Evolutionary conservation across 225 moss, liverwort and hornwort species (phyloP).

Genomic region (Ulota crispa): DNA sequence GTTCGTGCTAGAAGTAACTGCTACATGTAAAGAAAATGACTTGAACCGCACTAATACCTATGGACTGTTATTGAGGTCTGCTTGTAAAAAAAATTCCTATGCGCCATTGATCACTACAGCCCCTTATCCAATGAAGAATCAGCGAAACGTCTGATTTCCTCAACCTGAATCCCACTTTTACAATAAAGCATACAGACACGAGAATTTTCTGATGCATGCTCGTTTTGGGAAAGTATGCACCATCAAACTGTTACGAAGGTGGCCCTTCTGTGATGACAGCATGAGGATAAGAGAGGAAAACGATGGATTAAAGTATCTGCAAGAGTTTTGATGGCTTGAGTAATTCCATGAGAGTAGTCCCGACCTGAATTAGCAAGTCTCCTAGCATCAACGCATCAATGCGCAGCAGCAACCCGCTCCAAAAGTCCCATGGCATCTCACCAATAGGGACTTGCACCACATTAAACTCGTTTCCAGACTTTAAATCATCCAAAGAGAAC

Average conservation of each 20-base stretch:
- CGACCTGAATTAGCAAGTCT: slow-evolving; percentile 63
- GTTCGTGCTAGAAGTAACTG: background rate
- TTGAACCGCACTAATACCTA: background rate
- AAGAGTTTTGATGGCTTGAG: background rate
- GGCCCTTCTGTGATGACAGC: background rate
- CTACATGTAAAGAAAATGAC: background rate
- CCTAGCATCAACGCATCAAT: slow-evolving; percentile 75
- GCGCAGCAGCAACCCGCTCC: slow-evolving; percentile 75
- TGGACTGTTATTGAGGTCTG: background rate
- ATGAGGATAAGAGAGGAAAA: background rate
- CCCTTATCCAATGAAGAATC: background rate
- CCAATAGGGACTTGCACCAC: slow-evolving; percentile 67
- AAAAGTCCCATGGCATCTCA: slow-evolving; percentile 94
- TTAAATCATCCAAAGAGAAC: slow-evolving; percentile 63
- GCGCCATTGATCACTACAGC: background rate
- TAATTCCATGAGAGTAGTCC: slow-evolving; percentile 12
- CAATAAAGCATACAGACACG: slow-evolving; percentile 4
- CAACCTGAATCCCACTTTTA: background rate
- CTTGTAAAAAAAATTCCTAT: background rate
- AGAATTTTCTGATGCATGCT: background rate
- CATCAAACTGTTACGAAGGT: background rate
- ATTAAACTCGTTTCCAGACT: slow-evolving; percentile 53
- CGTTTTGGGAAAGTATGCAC: background rate
- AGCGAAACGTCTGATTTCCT: background rate
- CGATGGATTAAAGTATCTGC: background rate